These are phyloP conservation scores for Capronia americana DNA, from an alignment of 2,329 filamentous ascomycete species.

Conservation along the genomic window DNA sequence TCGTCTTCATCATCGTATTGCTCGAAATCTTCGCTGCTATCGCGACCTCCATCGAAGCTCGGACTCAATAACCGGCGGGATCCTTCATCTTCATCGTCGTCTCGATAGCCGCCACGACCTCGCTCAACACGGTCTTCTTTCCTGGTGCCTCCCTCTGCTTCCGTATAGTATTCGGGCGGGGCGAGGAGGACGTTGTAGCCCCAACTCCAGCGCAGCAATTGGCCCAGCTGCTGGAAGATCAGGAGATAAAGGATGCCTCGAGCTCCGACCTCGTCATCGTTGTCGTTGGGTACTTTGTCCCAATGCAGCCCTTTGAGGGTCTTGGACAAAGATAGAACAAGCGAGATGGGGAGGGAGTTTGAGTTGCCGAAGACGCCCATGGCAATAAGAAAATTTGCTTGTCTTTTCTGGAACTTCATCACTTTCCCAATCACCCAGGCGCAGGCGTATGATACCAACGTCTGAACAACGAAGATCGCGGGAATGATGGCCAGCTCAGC, in stretches of 20 bases:
- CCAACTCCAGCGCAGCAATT: conserved; percentile 97
- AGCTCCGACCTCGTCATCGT: conserved; percentile 91
- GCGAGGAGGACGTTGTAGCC: conserved; percentile 95
- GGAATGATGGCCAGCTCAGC: conserved; percentile 91
- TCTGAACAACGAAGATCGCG: conserved; percentile 90
- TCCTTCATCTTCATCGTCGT: conserved; percentile 47
- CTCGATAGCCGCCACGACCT: conserved; percentile 50
- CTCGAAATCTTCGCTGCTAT: conserved; percentile 33
- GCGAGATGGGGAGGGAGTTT: conserved; percentile 94
- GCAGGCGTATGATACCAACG: conserved; percentile 80
- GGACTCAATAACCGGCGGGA: conserved; percentile 34
- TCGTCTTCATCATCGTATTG: conserved; percentile 34
- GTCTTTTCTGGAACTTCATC: conserved; percentile 82
- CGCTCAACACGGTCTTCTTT: conserved; percentile 46
- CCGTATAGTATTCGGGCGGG: conserved; percentile 68
- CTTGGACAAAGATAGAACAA: conserved; percentile 91
- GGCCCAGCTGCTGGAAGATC: conserved; percentile 96
- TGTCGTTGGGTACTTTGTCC: conserved; percentile 88
- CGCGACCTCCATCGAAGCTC: conserved; percentile 27
- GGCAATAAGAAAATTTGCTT: conserved; percentile 91
- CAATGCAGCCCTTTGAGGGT: conserved; percentile 92
- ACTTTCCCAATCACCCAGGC: conserved; percentile 72
- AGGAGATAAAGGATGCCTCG: conserved; percentile 93
- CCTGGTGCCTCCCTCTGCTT: conserved; percentile 49
- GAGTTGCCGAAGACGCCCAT: conserved; percentile 99